Evolutionary conservation across 75 land plant genomes (phyloP), one percentile per base, ranked within the genome.

Genomic region (Selaginella moellendorffii): DNA sequence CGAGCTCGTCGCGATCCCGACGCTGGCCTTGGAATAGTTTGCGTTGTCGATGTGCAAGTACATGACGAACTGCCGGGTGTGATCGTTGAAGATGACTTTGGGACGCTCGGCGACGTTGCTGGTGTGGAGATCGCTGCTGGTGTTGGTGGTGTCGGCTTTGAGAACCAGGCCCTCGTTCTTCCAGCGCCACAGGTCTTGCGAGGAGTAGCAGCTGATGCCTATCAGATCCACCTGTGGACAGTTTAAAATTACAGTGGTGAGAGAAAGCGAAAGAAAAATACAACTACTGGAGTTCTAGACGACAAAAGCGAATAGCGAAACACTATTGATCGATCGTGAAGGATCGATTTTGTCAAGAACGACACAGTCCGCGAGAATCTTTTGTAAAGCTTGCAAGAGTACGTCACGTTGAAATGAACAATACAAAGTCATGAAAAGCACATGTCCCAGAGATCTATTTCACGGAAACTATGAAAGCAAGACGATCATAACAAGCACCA

Each of bases 41-140:
- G 61, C 74, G 78, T 80, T 88, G 74, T 95, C 99, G 56, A 95
- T 78, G 62, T 95, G 99, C 96, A 95, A 86, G 96, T 96, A 95
- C 99, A 95, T 95, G 27, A 95, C 82, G 66, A 89, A 95, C 24
- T 82, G 75, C 29, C 74, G 72, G 1, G 88, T 89, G 26, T 67
- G 74, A 1, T 76, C 79, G 52, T 95, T 95, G 73, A 78, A 90
- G 27, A 89, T 74, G 14, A 95, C 99, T 62, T 95, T 95, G 14
- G 99, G 96, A 63, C 99, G 79, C 81, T 95, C 99, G 18, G 88
- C 81, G 21, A 95, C 99, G 71, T 95, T 89, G 22, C 63, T 69
- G 29, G 71, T 76, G 74, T 95, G 64, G 2, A 95, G 78, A 73
- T 95, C 99, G 78, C 87, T 86, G 20, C 80, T 75, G 61, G 70